These are phyloP conservation scores for Malassezia cuniculi DNA, from an alignment of 1,284 basidiomycete genomes.

Conservation along the genomic window DNA sequence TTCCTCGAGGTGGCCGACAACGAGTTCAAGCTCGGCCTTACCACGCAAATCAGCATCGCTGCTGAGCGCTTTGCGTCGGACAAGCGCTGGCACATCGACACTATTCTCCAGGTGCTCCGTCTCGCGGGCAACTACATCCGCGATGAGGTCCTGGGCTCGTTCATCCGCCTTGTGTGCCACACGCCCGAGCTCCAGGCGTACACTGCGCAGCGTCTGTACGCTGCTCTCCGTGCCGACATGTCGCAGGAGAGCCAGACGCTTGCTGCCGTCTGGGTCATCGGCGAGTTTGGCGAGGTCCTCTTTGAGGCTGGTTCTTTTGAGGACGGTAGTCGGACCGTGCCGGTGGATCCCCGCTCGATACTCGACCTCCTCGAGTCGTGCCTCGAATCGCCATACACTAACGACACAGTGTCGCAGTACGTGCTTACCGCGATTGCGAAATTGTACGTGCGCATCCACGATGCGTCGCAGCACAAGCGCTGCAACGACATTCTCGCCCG, in stretches of 20 bases:
- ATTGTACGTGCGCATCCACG: constrained; percentile 60
- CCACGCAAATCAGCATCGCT: constrained; percentile 88
- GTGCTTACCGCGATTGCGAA: constrained; percentile 81
- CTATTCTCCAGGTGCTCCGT: constrained; percentile 80
- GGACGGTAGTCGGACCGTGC: constrained; percentile 58
- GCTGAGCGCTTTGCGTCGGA: constrained; percentile 95
- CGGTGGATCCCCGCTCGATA: constrained; percentile 69
- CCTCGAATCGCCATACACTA: constrained; percentile 85
- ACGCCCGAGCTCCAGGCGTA: constrained; percentile 94
- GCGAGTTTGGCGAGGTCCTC: constrained; percentile 86
- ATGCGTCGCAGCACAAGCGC: constrained; percentile 59
- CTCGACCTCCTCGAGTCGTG: constrained; percentile 75
- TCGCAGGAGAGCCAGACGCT: constrained; percentile 92
- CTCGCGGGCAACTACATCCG: constrained; percentile 96
- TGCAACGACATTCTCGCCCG: constrained; percentile 60
- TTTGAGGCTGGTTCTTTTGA: constrained; percentile 58
- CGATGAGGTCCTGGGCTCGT: constrained; percentile 87
- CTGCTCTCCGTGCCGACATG: constrained; percentile 74
- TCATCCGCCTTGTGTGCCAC: constrained; percentile 88
- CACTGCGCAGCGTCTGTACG: constrained; percentile 81
- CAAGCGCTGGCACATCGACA: constrained; percentile 98
- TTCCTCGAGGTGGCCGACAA: constrained; percentile 98
- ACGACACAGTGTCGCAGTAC: constrained; percentile 80
- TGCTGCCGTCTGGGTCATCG: constrained; percentile 86
- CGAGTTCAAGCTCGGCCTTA: constrained; percentile 96